Evolutionary conservation across 306 rosid species (phyloP), one percentile per base, ranked within the genome.

Genomic region (Cucurbita pepo): DNA sequence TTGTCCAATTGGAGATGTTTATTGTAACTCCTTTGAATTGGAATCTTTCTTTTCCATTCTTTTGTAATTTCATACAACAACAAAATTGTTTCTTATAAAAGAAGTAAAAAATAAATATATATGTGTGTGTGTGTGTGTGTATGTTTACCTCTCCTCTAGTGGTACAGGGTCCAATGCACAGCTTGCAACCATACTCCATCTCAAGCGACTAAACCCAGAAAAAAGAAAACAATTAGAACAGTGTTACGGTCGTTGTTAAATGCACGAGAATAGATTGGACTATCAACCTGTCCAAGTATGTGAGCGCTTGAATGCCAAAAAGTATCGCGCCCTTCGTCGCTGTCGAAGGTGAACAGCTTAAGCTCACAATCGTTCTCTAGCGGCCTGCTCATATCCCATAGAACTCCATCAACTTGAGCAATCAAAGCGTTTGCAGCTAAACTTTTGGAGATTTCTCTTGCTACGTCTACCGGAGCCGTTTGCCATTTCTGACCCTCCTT

Each of bases 271-370:
- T 61, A 21, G 3, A 18, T 14, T 3, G n/a, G 25, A 70, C n/a
- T n/a, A 44, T 8, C 19, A 1, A 93, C 97, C 96, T 94, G 87
- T 69, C 98, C 97, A 14, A 94, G 96, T 87, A 94, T 94, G 79
- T 94, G 98, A 21, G 98, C 98, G 47, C 98, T 90, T 34, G 98
- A 94, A 80, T 94, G 98, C 98, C 98, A 94, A 81, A 94, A 90
- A 38, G 97, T 94, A 65, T 94, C 97, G 3, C 98, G 88, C 3
- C 98, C 98, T 81, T 87, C 97, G 21, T 90, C 96, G 19, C 77
- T 81, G 0, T 87, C 88, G 60, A 90, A 94, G 55, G 81, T 90
- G 78, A 81, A 90, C 50, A 94, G 79, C 90, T 85, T 82, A 16
- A 93, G 86, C 36, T 80, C 76, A 74, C 91, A 90, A 72, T 93